Evolutionary conservation across 306 rosid species (phyloP).

Genomic region (Vigna unguiculata): DNA sequence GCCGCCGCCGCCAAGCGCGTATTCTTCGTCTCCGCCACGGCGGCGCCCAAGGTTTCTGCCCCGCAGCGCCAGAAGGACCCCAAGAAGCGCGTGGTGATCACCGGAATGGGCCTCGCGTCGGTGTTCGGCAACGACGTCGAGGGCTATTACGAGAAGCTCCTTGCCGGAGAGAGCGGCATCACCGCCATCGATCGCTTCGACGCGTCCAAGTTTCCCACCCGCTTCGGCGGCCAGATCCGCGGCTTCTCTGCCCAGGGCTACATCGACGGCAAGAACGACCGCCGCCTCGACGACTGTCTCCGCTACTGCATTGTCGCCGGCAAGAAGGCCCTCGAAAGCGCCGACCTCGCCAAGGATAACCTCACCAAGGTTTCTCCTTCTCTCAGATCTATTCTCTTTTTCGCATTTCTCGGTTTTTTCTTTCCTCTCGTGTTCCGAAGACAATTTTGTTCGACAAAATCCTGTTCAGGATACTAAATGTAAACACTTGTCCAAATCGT

Average conservation of each 20-base stretch:
- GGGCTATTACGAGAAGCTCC: slow-evolving; percentile 81
- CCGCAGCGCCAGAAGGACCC: slow-evolving; percentile 91
- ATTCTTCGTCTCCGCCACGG: slow-evolving; percentile 60
- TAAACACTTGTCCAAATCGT: neutral
- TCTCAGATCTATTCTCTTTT: neutral
- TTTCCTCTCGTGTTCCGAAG: neutral
- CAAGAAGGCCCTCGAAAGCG: slow-evolving; percentile 85
- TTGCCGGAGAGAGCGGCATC: slow-evolving; percentile 88
- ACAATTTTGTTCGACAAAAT: neutral
- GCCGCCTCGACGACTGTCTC: slow-evolving; percentile 88
- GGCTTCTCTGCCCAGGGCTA: slow-evolving; percentile 81
- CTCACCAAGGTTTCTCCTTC: slow-evolving; percentile 63
- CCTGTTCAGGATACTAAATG: neutral
- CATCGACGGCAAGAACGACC: slow-evolving; percentile 94
- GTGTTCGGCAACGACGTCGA: slow-evolving; percentile 90
- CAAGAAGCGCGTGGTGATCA: slow-evolving; percentile 91
- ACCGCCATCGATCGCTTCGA: slow-evolving; percentile 79
- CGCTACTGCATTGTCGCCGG: slow-evolving; percentile 96
- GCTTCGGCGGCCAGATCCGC: slow-evolving; percentile 95
- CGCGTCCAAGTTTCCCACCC: slow-evolving; percentile 92
- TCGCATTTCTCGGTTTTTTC: neutral
- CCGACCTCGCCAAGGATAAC: slow-evolving; percentile 73
- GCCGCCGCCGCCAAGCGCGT: slow-evolving; percentile 33
- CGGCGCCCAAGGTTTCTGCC: slow-evolving; percentile 53
- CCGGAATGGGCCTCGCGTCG: slow-evolving; percentile 90